Percentiles rank a stretch among this genome's conserved stretches.
phyloP scores from a whole-genome alignment of 164 flowering plant genomes.

The Vitis vinifera region ASM3070453v1 NC_081817.1:5328501-5329000 shows the following conservation, averaged over 20 bases:
- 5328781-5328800: conserved; percentile 42
- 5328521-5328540: too few species aligned
- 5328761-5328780: conserved; percentile 16
- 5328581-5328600: too few species aligned
- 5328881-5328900: not conserved
- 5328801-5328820: conserved; percentile 95
- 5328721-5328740: conserved; percentile 64
- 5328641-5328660: too few species aligned
- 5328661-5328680: too few species aligned
- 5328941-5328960: too few species aligned
- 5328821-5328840: conserved; percentile 82
- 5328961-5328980: too few species aligned
- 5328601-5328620: too few species aligned
- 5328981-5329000: too few species aligned
- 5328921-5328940: not conserved
- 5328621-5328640: too few species aligned
- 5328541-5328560: too few species aligned
- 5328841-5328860: conserved; percentile 62
- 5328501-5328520: too few species aligned
- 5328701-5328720: conserved; percentile 18
- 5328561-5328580: too few species aligned
- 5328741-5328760: conserved; percentile 29
- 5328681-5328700: conserved; percentile 2
- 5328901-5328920: not conserved
- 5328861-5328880: conserved; percentile 70